A percentile compares a stretch with the other conserved stretches of the same genome.
Conservation (phyloP, 106 monocot genomes). For the Vanilla planifolia region DNA sequence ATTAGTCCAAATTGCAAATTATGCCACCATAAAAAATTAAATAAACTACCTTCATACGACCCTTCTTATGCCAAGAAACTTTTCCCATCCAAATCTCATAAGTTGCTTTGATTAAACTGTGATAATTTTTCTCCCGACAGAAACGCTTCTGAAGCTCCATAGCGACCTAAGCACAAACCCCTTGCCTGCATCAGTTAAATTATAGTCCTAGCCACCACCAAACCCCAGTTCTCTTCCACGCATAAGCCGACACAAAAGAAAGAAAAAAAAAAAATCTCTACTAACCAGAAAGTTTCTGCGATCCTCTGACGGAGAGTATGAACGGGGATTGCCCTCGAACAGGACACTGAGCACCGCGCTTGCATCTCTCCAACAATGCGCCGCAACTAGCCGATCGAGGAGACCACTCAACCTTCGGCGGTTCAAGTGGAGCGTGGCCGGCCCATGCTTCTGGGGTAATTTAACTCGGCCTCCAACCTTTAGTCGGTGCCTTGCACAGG, state of each 20-base stretch:
- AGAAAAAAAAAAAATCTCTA: neutral
- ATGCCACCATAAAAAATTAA: neutral
- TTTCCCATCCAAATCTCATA: constrained; percentile 41
- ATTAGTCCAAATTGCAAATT: neutral
- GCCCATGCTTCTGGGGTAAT: neutral
- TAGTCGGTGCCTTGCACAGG: neutral
- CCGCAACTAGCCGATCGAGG: constrained; percentile 12
- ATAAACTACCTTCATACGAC: constrained; percentile 21
- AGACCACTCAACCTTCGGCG: constrained; percentile 1
- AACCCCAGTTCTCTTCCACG: too few species aligned
- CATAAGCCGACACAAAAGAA: neutral
- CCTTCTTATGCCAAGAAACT: constrained; percentile 13
- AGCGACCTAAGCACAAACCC: constrained; percentile 28
- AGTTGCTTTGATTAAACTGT: constrained; percentile 25
- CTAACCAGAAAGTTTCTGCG: constrained; percentile 23
- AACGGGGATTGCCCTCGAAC: constrained; percentile 9
- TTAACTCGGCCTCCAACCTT: too few species aligned
- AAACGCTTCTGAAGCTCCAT: constrained; percentile 51
- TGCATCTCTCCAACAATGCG: constrained; percentile 38
- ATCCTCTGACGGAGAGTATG: constrained; percentile 5
- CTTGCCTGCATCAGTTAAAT: constrained; percentile 3
- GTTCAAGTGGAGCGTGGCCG: neutral
- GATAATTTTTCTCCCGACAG: constrained; percentile 8
- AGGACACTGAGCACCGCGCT: constrained; percentile 29
- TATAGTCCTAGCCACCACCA: neutral